Evolutionary conservation across 306 rosid genomes (phyloP).

Genomic region (Lathyrus tuberosus): DNA sequence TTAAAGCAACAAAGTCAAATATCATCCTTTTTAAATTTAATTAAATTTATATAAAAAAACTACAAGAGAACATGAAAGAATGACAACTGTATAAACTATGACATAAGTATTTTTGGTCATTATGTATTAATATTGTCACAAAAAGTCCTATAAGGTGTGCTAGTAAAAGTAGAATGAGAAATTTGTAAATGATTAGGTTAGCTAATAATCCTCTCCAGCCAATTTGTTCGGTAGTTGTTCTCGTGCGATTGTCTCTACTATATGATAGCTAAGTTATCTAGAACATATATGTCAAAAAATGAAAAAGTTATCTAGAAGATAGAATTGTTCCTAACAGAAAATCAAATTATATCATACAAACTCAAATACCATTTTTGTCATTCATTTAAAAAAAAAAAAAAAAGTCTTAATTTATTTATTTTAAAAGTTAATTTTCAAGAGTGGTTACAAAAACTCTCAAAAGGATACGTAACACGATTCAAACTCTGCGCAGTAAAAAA

Average conservation of each 20-base stretch:
- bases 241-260: constrained; percentile 10
- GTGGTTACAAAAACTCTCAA: too few relatives aligned
- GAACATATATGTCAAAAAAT: not conserved
- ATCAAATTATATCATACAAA: not conserved
- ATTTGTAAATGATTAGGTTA: constrained; percentile 16
- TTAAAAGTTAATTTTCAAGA: too few relatives aligned
- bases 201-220: constrained; percentile 14
- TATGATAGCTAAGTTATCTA: constrained; percentile 5
- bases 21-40: not conserved
- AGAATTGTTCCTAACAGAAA: not conserved
- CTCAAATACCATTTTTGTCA: too few relatives aligned
- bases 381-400: too few relatives aligned
- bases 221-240: constrained; percentile 13
- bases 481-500: too few relatives aligned
- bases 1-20: too few relatives aligned
- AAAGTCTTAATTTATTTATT: too few relatives aligned
- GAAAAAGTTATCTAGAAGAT: constrained; percentile 1
- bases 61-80: not conserved
- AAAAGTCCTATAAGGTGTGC: constrained; percentile 36
- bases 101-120: not conserved
- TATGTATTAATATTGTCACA: not conserved
- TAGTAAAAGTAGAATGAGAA: constrained; percentile 9
- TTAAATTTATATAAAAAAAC: not conserved
- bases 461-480: too few relatives aligned
- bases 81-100: not conserved